Evolutionary conservation across 2,329 filamentous ascomycete genomes (phyloP), one percentile per base, ranked within the genome.

Genomic region (Diaporthe longicolla): DNA sequence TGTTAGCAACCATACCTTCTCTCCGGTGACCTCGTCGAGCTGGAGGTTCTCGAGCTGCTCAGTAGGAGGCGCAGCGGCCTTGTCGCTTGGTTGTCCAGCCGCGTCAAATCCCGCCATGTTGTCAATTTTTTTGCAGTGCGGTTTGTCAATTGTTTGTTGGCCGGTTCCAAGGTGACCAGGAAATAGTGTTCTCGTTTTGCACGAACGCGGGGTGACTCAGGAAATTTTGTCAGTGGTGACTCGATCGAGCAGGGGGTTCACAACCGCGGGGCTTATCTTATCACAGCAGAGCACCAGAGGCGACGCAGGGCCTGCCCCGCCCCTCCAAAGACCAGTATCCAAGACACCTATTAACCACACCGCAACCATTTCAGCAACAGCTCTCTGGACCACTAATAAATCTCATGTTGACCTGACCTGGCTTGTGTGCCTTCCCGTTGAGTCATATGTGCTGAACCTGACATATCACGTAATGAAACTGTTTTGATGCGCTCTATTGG

Each of bases 11-110:
- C 52, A 45, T 58, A 77, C 79, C 79, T 72, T 92, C 87, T 99
- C 97, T 80, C 97, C 97, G 19, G 97, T 98, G 77, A 95, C 94
- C 81, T 97, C 94, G 84, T 99, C 97, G 68, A 97, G 90, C 84
- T 95, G 90, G 78, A 97, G 89, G 86, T 96, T 94, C 81, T 89
- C 89, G 78, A 92, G 84, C 79, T 85, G 84, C 77, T 89, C 88
- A 77, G 85, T 85, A 71, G 85, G 85, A 59, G 85, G 82, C 21
- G 80, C 78, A 17, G 75, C 45, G 5, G 74, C 73, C 32, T 73
- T 73, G 13, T 75, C 71, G 45, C 66, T 69, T 32, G 72, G 54
- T 75, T 74, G 77, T 75, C 71, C 72, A 17, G 74, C 29, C 29
- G 29, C 29, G 29, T 32, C 29, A 6, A 32, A 32, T 75, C 71